Evolutionary conservation across 2,329 filamentous ascomycete species (phyloP).

Genomic region (Trichoderma atroviride): DNA sequence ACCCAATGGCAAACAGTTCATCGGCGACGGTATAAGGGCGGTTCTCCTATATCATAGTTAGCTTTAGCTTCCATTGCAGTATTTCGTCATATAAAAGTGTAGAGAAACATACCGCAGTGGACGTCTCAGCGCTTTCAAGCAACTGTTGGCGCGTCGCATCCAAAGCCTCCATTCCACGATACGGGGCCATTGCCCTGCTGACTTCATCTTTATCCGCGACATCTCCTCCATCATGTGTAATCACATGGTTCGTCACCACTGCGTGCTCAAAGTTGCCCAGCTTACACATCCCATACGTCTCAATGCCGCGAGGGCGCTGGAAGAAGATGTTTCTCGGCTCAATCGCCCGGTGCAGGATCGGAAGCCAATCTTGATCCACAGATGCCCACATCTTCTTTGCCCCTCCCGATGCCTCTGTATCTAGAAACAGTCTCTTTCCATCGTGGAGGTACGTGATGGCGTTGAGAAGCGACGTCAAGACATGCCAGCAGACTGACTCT

Average conservation of each 20-base stretch:
- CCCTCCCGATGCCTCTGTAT: constrained; percentile 23
- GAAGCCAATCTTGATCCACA: constrained; percentile 51
- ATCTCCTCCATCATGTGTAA: background rate
- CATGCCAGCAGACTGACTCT: constrained; percentile 60
- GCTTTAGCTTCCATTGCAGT: background rate
- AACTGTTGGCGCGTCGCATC: constrained; percentile 13
- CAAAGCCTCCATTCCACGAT: constrained; percentile 29
- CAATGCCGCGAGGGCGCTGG: constrained; percentile 49
- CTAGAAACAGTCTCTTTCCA: constrained; percentile 41
- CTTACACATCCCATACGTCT: constrained; percentile 58
- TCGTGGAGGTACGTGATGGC: constrained; percentile 58
- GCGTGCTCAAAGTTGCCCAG: constrained; percentile 52
- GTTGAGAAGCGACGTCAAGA: constrained; percentile 50
- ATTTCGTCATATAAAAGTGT: background rate
- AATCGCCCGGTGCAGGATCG: constrained; percentile 55
- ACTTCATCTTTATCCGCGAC: background rate
- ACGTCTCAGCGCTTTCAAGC: background rate
- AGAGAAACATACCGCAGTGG: constrained; percentile 9
- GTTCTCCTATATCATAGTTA: constrained; percentile 31
- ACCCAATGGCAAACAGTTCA: constrained; percentile 45
- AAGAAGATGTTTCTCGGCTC: constrained; percentile 54
- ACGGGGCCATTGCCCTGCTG: constrained; percentile 28
- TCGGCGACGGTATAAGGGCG: constrained; percentile 42
- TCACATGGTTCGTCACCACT: constrained; percentile 43
- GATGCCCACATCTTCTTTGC: constrained; percentile 25